phyloP scores from a whole-genome alignment of 305 asterid genomes.

The Fraxinus latifolia region DNA sequence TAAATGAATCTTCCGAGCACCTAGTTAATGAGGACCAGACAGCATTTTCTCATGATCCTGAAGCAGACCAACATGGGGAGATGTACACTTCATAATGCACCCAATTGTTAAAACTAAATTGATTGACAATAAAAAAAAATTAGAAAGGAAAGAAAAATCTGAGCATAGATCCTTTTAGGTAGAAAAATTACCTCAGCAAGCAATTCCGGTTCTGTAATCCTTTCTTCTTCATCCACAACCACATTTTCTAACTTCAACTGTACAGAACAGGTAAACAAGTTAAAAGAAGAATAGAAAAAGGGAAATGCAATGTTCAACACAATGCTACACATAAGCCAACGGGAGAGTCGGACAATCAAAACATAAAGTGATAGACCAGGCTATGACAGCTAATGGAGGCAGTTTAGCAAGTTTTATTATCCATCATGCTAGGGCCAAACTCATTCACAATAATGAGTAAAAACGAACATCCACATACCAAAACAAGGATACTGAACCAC shows the following conservation, averaged over 20 bases:
- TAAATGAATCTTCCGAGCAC: conserved; percentile 2
- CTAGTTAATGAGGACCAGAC: conserved; percentile 4
- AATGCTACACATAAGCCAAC: not conserved
- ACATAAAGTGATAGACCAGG: not conserved
- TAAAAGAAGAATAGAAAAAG: not conserved
- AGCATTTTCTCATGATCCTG: conserved; percentile 13
- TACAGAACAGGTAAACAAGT: conserved; percentile 18
- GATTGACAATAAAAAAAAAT: not conserved
- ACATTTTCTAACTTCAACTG: conserved; percentile 74
- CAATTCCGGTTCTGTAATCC: conserved; percentile 68
- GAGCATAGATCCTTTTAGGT: not conserved
- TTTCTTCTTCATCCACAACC: conserved; percentile 74
- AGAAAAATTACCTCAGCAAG: conserved; percentile 67
- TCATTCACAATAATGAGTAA: not conserved
- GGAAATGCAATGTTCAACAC: not conserved
- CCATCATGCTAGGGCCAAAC: not conserved
- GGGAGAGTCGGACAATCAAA: not conserved
- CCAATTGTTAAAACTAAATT: conserved; percentile 8
- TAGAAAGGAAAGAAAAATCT: conserved; percentile 11
- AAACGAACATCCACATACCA: not conserved
- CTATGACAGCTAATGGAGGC: not conserved
- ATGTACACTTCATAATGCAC: conserved; percentile 6
- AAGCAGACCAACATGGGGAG: conserved; percentile 1
- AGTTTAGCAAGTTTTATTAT: not conserved
- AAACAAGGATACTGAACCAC: not conserved